Conservation (phyloP, 1,139 yeast species). For the Nakaseomyces uthaithaninus region DNA sequence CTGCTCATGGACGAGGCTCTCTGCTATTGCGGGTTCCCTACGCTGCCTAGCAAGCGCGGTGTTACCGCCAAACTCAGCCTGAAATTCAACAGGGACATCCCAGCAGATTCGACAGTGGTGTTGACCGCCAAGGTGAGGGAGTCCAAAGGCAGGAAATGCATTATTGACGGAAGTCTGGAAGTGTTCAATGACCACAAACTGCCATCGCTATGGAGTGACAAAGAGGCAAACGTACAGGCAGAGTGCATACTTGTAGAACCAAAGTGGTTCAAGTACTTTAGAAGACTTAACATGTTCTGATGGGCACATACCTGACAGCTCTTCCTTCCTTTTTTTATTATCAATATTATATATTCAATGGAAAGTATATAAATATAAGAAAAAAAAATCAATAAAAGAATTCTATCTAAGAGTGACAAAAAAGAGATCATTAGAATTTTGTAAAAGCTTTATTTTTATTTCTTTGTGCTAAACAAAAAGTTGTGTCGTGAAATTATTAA, state of each 20-base stretch:
- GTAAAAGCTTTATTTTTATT: too few relatives aligned
- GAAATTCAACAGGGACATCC: constrained; percentile 56
- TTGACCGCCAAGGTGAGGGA: constrained; percentile 61
- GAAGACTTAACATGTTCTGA: constrained; percentile 43
- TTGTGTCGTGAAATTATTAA: too few relatives aligned
- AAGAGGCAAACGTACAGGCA: constrained; percentile 41
- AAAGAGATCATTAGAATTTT: too few relatives aligned
- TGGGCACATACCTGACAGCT: too few relatives aligned
- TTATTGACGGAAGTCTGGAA: constrained; percentile 57
- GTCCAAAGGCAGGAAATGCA: constrained; percentile 70
- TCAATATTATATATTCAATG: not conserved
- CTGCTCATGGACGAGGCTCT: constrained; percentile 81
- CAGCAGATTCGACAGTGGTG: constrained; percentile 58
- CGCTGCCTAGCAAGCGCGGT: constrained; percentile 78
- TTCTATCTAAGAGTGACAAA: too few relatives aligned
- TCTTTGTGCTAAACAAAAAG: too few relatives aligned
- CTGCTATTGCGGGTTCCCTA: constrained; percentile 79
- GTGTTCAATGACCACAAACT: constrained; percentile 34
- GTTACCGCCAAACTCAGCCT: constrained; percentile 76
- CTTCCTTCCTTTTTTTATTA: too few relatives aligned
- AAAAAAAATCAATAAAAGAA: too few relatives aligned
- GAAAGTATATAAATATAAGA: too few relatives aligned
- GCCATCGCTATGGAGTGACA: constrained; percentile 4
- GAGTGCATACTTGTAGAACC: constrained; percentile 67
- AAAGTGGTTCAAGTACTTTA: constrained; percentile 63